phyloP scores from a whole-genome alignment of 2,329 filamentous ascomycete genomes.

The Ophiostoma tasmaniense region DNA sequence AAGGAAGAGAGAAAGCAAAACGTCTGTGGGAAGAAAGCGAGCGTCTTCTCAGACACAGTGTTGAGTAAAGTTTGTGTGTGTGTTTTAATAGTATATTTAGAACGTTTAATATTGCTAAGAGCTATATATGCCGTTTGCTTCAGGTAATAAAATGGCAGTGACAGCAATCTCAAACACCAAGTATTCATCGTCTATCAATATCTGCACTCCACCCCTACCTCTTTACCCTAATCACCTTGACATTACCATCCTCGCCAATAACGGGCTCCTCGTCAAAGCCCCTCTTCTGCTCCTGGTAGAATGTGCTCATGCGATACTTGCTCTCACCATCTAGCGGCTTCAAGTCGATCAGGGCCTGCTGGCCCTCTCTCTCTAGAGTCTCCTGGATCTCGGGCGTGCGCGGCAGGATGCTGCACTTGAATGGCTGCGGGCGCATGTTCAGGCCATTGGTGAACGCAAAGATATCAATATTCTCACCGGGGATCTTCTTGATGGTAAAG shows the following conservation, averaged over 20 bases:
- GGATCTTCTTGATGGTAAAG: conserved; percentile 43
- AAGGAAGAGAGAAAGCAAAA: conserved; percentile 28
- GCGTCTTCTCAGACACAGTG: not conserved
- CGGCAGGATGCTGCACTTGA: conserved; percentile 45
- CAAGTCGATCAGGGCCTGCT: conserved; percentile 42
- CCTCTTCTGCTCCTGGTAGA: conserved; percentile 33
- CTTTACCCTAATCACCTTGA: conserved; percentile 23
- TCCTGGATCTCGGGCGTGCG: conserved; percentile 39
- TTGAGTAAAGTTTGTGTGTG: not conserved
- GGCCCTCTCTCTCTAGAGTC: conserved; percentile 45
- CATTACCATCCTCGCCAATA: conserved; percentile 24
- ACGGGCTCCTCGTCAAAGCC: conserved; percentile 23
- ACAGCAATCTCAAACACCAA: too few species aligned
- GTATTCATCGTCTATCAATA: not conserved
- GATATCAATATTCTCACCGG: conserved; percentile 39
- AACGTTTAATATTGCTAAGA: too few species aligned
- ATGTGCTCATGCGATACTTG: conserved; percentile 48
- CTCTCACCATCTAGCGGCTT: conserved; percentile 46
- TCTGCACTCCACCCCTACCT: not conserved
- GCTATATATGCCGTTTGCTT: too few species aligned
- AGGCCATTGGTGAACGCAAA: conserved; percentile 45
- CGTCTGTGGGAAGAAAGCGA: not conserved
- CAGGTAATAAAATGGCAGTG: too few species aligned
- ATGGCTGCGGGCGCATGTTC: conserved; percentile 50
- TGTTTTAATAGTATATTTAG: too few species aligned